Evolutionary conservation across 2,329 filamentous ascomycete species (phyloP), one percentile per base, ranked within the genome.

Genomic region (Pseudogymnoascus sp.): DNA sequence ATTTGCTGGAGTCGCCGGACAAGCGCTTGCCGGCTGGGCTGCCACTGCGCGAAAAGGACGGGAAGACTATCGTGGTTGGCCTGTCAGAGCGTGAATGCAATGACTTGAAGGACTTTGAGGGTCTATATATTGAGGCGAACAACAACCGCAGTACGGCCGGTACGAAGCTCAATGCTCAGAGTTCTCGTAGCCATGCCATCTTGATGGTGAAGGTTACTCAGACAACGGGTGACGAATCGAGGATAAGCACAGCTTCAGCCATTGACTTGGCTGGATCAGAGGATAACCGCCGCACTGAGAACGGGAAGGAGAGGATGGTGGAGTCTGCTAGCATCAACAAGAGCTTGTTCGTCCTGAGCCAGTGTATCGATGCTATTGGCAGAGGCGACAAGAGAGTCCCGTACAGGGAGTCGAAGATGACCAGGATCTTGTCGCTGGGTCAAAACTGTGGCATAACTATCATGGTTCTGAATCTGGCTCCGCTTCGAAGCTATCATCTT

Each of bases 281-380:
- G 75, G 93, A 97, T 74, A 97, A 97, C 73, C 84, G 93, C 57
- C 82, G 93, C 58, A 97, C 93, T 0, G 93, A 96, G 59, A 97
- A 97, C 73, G 91, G 87, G 69, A 94, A 92, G 73, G 92, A 96
- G 73, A 83, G 93, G 25, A 79, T 97, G 72, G 84, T 96, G n/a
- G 93, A 97, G 74, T 96, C 92, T 38, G 92, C 93, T 0, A 93
- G 90, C 70, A 97, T 97, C 79, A 97, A 97, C 81, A 97, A 97
- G 77, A 95, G 90, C 65, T 80, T 97, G 6, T 97, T 97, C 70
- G 92, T 97, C 16, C 78, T 97, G 57, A 93, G 91, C 43, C 92
- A 96, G 73, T 97, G 93, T 69, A 93, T 97, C 60, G 93, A 97
- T 72, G 93, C 93, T 61, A 97, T 97, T 71, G 89, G 88, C 1